Percentiles rank a stretch among this genome's conserved stretches.
Evolutionary conservation across 257 asterid species (phyloP).

Genomic region (Lithospermum erythrorhizon): DNA sequence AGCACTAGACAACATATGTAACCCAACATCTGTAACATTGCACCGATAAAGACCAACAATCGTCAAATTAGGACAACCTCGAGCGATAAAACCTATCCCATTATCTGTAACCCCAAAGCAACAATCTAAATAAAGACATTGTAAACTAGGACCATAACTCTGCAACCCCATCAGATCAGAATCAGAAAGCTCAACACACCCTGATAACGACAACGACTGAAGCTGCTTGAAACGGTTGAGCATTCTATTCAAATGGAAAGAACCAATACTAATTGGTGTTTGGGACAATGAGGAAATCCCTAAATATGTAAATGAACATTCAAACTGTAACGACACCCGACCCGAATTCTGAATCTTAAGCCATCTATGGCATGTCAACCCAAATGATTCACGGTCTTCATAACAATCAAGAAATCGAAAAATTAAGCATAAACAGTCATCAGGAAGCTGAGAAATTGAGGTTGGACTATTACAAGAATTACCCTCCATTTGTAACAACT

Average conservation of each 20-base stretch:
- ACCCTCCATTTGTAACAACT: conserved; percentile 22
- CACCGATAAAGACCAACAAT: conserved; percentile 60
- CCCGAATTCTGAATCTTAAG: conserved; percentile 48
- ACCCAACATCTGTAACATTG: conserved; percentile 48
- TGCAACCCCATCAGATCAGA: conserved; percentile 35
- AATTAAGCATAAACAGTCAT: conserved; percentile 47
- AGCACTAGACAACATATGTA: conserved; percentile 35
- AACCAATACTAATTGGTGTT: conserved; percentile 16
- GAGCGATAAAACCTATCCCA: conserved; percentile 41
- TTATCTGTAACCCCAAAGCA: conserved; percentile 43
- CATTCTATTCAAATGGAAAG: conserved; percentile 35
- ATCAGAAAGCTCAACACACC: conserved; percentile 60
- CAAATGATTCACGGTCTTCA: conserved; percentile 54
- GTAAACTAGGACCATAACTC: conserved; percentile 30
- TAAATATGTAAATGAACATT: conserved; percentile 36
- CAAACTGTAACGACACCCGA: conserved; percentile 52
- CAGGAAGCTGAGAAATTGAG: conserved; percentile 35
- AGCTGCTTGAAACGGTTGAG: conserved; percentile 43
- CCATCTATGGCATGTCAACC: conserved; percentile 61
- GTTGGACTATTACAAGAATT: conserved; percentile 10
- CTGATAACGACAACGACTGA: conserved; percentile 43
- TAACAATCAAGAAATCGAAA: conserved; percentile 38
- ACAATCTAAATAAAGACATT: conserved; percentile 40
- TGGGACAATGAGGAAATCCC: conserved; percentile 29
- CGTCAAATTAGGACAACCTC: conserved; percentile 43